These are phyloP conservation scores for Cordyceps javanica DNA, from an alignment of 2,329 filamentous ascomycete species.

Conservation along the genomic window DNA sequence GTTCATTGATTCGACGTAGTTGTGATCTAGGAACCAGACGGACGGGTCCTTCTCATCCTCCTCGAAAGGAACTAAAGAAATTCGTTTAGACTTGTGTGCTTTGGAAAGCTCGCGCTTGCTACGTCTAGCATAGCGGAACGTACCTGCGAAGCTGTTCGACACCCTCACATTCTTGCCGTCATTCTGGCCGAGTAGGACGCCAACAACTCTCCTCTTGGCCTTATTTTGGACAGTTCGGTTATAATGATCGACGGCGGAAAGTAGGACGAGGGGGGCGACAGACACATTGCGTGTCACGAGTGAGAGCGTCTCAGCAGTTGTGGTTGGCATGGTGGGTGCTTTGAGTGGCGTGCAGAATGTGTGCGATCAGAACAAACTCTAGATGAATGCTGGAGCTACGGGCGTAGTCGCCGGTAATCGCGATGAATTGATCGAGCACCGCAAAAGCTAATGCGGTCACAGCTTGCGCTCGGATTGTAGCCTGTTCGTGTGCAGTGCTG, in stretches of 20 bases:
- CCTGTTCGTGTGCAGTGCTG: not conserved
- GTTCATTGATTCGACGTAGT: slow-evolving; percentile 99
- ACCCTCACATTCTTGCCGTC: slow-evolving; percentile 94
- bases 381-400: not conserved
- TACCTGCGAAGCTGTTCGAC: slow-evolving; percentile 98
- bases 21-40: slow-evolving; percentile 99
- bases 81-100: slow-evolving; percentile 11
- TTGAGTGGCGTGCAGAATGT: not conserved
- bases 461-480: not conserved
- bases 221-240: slow-evolving; percentile 86
- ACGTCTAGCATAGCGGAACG: slow-evolving; percentile 16
- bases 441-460: not conserved
- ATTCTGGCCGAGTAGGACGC: slow-evolving; percentile 90
- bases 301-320: slow-evolving; percentile 91
- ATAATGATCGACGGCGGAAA: slow-evolving; percentile 97
- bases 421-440: not conserved
- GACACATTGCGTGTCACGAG: slow-evolving; percentile 93
- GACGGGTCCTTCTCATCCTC: slow-evolving; percentile 98
- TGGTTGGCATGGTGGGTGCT: slow-evolving; percentile 75
- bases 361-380: not conserved
- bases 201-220: slow-evolving; percentile 80
- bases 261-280: slow-evolving; percentile 93
- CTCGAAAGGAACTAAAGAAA: slow-evolving; percentile 78
- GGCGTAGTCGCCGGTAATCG: not conserved
- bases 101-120: slow-evolving; percentile 5